Evolutionary conservation across 2,329 filamentous ascomycete species (phyloP).

Genomic region (Stenocarpella maydis): DNA sequence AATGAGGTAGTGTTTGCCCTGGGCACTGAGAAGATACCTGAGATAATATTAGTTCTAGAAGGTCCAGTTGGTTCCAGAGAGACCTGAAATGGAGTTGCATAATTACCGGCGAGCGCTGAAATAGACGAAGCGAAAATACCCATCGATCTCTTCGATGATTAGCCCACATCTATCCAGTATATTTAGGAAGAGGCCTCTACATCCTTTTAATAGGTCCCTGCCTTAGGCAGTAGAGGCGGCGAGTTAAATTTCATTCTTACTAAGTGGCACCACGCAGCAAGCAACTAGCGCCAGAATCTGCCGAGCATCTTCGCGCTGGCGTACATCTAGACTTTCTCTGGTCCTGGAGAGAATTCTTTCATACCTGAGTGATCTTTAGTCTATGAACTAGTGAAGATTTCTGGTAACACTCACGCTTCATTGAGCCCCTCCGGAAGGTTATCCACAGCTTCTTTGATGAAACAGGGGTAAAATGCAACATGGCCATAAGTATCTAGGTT

Average conservation of each 20-base stretch:
- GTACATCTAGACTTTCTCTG: not conserved
- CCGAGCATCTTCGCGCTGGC: not conserved
- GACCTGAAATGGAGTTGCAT: too few relatives aligned
- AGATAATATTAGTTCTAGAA: not conserved
- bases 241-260: not conserved
- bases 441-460: not conserved
- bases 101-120: conserved; percentile 2
- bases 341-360: not conserved
- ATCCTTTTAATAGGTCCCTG: not conserved
- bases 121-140: not conserved
- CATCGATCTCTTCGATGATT: not conserved
- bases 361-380: not conserved
- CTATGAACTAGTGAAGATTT: accelerated
- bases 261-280: not conserved
- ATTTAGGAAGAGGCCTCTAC: not conserved
- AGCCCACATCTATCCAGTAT: not conserved
- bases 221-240: not conserved
- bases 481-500: not conserved
- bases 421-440: not conserved
- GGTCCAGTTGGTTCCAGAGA: not conserved
- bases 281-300: not conserved
- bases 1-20: not conserved
- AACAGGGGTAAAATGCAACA: not conserved
- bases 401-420: not conserved
- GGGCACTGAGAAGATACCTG: not conserved